Conservation (phyloP, 208 protist species). For the Acanthamoeba royreba region DNA sequence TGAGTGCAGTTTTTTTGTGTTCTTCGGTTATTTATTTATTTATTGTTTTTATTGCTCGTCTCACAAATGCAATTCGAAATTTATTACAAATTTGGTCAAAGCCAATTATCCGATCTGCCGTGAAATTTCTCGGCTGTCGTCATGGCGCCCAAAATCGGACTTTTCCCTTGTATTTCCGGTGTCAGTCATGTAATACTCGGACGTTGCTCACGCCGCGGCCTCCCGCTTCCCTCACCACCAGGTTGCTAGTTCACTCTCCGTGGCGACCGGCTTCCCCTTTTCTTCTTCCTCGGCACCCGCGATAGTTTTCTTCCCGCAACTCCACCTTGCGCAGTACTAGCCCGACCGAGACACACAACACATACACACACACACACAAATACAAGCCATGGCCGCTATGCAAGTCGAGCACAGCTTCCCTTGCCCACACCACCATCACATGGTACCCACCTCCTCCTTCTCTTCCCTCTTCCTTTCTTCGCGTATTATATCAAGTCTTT, state of each 20-base stretch:
- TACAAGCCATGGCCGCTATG: neutral
- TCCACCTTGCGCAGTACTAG: too few relatives aligned
- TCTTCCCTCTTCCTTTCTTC: too few relatives aligned
- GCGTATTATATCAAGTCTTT: too few relatives aligned
- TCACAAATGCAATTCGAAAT: neutral
- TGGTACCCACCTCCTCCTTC: neutral
- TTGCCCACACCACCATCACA: neutral
- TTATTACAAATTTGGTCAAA: neutral
- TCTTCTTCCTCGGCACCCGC: too few relatives aligned
- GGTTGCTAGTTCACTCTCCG: too few relatives aligned
- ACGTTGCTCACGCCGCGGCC: neutral
- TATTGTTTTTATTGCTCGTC: too few relatives aligned
- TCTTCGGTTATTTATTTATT: neutral
- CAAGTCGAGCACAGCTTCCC: slow-evolving; percentile 4
- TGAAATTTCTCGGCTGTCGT: neutral
- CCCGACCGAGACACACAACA: too few relatives aligned
- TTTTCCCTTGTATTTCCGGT: neutral
- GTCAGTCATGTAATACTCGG: neutral
- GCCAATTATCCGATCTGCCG: neutral
- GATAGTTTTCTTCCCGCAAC: too few relatives aligned
- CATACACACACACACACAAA: too few relatives aligned
- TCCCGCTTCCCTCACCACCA: too few relatives aligned
- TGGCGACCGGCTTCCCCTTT: too few relatives aligned
- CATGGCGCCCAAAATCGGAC: neutral
- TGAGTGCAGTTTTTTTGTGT: too few relatives aligned